phyloP scores from a whole-genome alignment of 768 basidiomycete species.

The Mycena epipterygia region DNA sequence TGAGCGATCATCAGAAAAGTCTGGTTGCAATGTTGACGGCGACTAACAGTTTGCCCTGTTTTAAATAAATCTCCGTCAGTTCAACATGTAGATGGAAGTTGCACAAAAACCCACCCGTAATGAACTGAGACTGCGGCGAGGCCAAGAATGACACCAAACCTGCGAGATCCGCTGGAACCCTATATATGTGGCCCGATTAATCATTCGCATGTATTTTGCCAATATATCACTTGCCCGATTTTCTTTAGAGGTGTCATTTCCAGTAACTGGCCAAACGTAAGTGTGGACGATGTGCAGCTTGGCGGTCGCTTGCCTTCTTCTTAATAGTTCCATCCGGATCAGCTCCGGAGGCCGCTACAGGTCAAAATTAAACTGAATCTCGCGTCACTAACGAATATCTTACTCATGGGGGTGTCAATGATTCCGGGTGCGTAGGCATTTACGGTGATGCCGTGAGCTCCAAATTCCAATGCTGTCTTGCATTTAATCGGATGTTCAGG shows the following conservation, averaged over 20 bases:
- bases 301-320: no score
- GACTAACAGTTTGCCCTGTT: slow-evolving; percentile 24
- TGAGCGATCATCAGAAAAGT: no score
- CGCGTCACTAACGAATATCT: no score
- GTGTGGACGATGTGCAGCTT: not conserved
- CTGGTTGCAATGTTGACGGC: not conserved
- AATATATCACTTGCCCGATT: not conserved
- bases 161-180: slow-evolving; percentile 41
- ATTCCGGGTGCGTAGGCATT: slow-evolving; percentile 45
- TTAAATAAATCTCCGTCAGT: no score
- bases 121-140: slow-evolving; percentile 43
- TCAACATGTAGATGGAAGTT: no score
- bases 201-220: not conserved
- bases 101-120: slow-evolving; percentile 42
- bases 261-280: not conserved
- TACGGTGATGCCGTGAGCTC: slow-evolving; percentile 41
- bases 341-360: no score
- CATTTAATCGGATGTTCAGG: not conserved
- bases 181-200: not conserved
- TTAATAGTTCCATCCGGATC: no score
- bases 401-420: slow-evolving; percentile 28
- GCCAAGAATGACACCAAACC: slow-evolving; percentile 47
- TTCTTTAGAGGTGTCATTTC: slow-evolving; percentile 11
- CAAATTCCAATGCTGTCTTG: slow-evolving; percentile 35
- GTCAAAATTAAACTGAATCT: no score